Base-by-base conservation (phyloP, 139 green algal species). In the Chlamydomonas sp. region DNA sequence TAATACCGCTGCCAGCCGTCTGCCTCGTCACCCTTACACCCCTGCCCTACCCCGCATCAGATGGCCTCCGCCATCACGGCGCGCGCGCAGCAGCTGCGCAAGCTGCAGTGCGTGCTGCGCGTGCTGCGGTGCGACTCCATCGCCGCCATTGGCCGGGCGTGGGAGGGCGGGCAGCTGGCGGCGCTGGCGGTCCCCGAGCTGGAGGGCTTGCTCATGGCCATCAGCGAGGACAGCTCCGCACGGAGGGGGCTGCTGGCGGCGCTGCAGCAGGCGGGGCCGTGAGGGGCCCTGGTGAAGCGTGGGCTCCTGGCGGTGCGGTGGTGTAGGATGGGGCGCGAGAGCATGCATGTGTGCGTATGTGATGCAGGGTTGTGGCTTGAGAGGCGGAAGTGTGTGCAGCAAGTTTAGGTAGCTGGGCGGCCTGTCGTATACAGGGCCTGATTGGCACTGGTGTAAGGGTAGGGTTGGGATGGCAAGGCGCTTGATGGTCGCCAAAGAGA, bases 191-290 rank as follows among this genome's bases (percentile, higher is more conserved):
- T 63, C 15, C 18, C 75, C 5, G 84, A 88, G 64, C 57, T 88
- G 18, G 84, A 88, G 66, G 62, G 49, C 4, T 57, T 88, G 49
- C 58, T 88, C 63, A 63, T 83, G 5, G 75, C 84, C 18, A 88
- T 83, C 18, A 77, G 63, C 58, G 84, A 82, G 59, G 76, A 88
- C 66, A 78, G 63, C 3, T 14, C 84, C 1, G 58, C 15, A 2
- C 63, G 84, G 17, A 63, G 84, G 18, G 84, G 75, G 3, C 59
- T 88, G 84, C 84, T 88, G 49, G 31, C 49, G 57, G 68, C 77
- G 75, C 64, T 88, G 75, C 84, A 63, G 61, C 17, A 7, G n/a
- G 49, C 49, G 1, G n/a, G 4, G 72, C 7, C 2, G 7, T 75
- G 69, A 1, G 1, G 16, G 1, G 69, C 69, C 6, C 31, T 16